A percentile compares a stretch with the other conserved stretches of the same genome.
Evolutionary conservation across 768 basidiomycete species (phyloP).

Genomic region (Calocera viscosa): DNA sequence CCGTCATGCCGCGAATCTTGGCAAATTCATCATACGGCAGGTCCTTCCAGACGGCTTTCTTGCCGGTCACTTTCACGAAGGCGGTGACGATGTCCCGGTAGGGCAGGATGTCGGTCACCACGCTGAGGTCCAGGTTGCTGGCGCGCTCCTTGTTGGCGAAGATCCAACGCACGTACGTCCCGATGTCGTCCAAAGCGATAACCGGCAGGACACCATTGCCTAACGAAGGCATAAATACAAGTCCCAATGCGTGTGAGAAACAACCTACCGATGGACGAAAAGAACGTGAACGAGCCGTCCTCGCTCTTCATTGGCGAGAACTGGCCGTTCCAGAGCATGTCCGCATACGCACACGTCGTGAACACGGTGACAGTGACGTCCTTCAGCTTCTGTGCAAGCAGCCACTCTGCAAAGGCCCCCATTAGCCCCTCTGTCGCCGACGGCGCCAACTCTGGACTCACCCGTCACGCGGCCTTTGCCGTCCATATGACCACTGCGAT

Average conservation of each 20-base stretch:
- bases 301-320: slow-evolving; percentile 28
- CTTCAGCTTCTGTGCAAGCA: background rate
- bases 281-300: slow-evolving; percentile 35
- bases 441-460: background rate
- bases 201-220: background rate
- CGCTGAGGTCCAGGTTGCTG: slow-evolving; percentile 29
- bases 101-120: slow-evolving; percentile 31
- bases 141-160: slow-evolving; percentile 18
- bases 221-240: background rate
- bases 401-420: background rate
- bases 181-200: slow-evolving; percentile 3
- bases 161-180: background rate
- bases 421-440: background rate
- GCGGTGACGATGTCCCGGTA: slow-evolving; percentile 31
- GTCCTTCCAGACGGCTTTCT: slow-evolving; percentile 27
- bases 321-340: slow-evolving; percentile 22
- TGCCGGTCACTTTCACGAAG: slow-evolving; percentile 31
- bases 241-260: background rate
- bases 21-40: slow-evolving; percentile 29
- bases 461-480: background rate
- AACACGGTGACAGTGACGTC: slow-evolving; percentile 1
- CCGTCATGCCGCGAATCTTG: slow-evolving; percentile 20
- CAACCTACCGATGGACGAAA: slow-evolving; percentile 23
- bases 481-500: slow-evolving; percentile 1
- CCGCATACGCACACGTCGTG: background rate